phyloP scores from a whole-genome alignment of 2,329 filamentous ascomycete genomes.

The Cryphonectria parasitica region DNA sequence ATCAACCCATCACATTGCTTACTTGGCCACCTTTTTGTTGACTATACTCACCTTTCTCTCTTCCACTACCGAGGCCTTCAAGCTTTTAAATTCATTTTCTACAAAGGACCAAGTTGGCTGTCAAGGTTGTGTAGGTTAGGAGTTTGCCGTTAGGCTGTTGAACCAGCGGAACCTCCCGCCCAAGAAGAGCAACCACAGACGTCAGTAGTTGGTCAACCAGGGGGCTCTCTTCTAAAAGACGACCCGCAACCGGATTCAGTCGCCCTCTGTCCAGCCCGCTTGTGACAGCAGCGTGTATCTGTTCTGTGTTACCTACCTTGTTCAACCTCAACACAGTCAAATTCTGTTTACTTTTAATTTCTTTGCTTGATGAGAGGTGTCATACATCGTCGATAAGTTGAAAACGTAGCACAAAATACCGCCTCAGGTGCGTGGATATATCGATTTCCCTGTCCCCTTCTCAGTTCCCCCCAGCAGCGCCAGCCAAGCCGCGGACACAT shows the following conservation, averaged over 20 bases:
- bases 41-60: not conserved
- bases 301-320: not conserved
- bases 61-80: no score
- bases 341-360: not conserved
- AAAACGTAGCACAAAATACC: not conserved
- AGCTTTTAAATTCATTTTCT: no score
- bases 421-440: not conserved
- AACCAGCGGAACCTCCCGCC: not conserved
- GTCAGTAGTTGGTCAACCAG: not conserved
- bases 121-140: not conserved
- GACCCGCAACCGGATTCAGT: constrained; percentile 11
- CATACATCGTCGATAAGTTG: not conserved
- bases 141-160: not conserved
- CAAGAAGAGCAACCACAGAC: not conserved
- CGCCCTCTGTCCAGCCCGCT: not conserved
- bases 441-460: not conserved
- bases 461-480: not conserved
- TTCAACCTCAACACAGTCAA: not conserved
- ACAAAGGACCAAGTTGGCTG: not conserved
- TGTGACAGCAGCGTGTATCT: not conserved
- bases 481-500: not conserved
- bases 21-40: no score
- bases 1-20: no score
- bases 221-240: not conserved
- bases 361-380: not conserved